These are phyloP conservation scores for Physcomitrium patens DNA, from an alignment of 225 moss, liverwort and hornwort species.

Conservation along the genomic window DNA sequence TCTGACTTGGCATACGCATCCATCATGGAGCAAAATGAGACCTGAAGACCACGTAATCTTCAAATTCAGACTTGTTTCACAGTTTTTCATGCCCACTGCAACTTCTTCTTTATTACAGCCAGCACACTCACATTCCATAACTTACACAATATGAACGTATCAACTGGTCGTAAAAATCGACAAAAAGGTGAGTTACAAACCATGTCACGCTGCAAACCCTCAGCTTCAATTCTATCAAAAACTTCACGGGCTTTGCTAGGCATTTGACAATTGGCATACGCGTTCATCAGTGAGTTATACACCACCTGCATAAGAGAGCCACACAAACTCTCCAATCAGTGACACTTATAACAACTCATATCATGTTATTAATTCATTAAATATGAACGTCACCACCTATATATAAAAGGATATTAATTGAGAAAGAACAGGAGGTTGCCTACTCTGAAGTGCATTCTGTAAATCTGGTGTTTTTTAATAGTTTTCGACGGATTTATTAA, in stretches of 20 bases:
- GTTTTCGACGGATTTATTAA: too few relatives aligned
- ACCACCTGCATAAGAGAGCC: slow-evolving; percentile 59
- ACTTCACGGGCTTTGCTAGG: slow-evolving; percentile 59
- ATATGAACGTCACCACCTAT: too few relatives aligned
- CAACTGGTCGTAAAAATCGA: not conserved
- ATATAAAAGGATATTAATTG: too few relatives aligned
- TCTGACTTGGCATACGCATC: slow-evolving; percentile 75
- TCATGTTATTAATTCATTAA: too few relatives aligned
- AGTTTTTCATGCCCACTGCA: slow-evolving; percentile 3
- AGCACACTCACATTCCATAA: slow-evolving; percentile 11
- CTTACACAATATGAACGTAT: not conserved
- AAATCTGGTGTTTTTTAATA: too few relatives aligned
- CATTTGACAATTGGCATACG: slow-evolving; percentile 69
- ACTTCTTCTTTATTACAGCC: not conserved
- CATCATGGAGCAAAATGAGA: slow-evolving; percentile 86
- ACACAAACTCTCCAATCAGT: too few relatives aligned
- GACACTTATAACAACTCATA: too few relatives aligned
- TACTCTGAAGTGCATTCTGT: too few relatives aligned
- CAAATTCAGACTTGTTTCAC: slow-evolving; percentile 6
- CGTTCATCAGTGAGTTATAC: slow-evolving; percentile 77
- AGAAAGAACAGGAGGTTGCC: too few relatives aligned
- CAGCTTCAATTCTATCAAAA: slow-evolving; percentile 59
- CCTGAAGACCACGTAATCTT: slow-evolving; percentile 40
- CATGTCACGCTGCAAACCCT: slow-evolving; percentile 72
- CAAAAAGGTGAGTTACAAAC: slow-evolving; percentile 35